Evolutionary conservation across 2,329 filamentous ascomycete species (phyloP), one percentile per base, ranked within the genome.

Genomic region (Colletotrichum neosansevieriae): DNA sequence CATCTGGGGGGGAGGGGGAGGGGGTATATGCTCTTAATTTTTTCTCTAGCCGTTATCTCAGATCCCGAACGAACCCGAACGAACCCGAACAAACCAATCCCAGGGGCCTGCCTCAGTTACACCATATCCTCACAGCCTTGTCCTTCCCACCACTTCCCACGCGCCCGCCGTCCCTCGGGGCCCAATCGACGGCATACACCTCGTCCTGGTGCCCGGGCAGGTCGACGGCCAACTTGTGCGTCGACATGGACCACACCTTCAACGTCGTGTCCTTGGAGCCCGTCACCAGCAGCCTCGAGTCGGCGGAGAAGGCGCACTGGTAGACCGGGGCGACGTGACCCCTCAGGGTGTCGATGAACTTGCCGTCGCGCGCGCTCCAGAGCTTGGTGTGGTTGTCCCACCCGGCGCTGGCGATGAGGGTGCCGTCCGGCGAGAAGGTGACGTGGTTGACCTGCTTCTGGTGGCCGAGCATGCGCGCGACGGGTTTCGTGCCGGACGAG

Each of bases 401-500:
- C 4, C 91, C 91, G 9, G 93, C 91, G 42, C 92, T 97, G 9
- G 96, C 96, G 74, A 99, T 94, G 67, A 95, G 86, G 9, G 88
- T 85, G 38, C 94, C 95, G 75, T 98, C 94, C 0, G 95, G 94
- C 1, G 94, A 97, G 80, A 98, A 98, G 0, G 91, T 92, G 54
- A 98, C 94, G 77, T 98, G 93, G 78, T 98, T 98, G 73, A 98
- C 94, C 76, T 95, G 93, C 81, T 98, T 98, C 78, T 98, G 94
- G 76, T 99, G 96, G 2, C 96, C 96, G n/a, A 94, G 81, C 81
- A 98, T 87, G 38, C 94, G 86, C n/a, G 93, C 92, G 3, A 98
- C 84, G 0, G 95, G 94, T 78, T 98, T 98, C 7, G 85, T 92
- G 4, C 91, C 90, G 68, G 86, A 80, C 10, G 90, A 85, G 0